Conservation (phyloP, 768 basidiomycete species). For the Naganishia vaughanmartiniae region DNA sequence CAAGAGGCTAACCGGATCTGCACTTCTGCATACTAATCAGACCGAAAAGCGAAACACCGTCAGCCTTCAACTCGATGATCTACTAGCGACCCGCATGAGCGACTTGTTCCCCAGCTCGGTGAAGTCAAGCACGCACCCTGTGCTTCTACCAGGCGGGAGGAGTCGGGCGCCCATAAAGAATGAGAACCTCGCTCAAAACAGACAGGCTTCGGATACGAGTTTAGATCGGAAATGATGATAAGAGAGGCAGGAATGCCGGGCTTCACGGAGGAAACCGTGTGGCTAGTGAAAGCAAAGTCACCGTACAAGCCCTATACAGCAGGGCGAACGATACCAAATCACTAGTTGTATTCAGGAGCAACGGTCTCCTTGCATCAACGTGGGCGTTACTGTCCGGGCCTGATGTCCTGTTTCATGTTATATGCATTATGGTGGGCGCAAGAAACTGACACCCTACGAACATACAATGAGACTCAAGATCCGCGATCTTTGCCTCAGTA, state of each 20-base stretch:
- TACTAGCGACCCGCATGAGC: conserved; percentile 16
- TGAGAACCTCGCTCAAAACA: neutral
- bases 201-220: neutral
- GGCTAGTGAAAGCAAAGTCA: no score
- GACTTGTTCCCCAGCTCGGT: neutral
- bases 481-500: conserved; percentile 1
- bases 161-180: neutral
- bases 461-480: neutral
- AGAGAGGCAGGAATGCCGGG: neutral
- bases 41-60: neutral
- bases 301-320: no score
- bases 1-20: neutral
- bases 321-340: no score
- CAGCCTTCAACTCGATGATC: neutral
- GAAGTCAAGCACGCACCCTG: neutral
- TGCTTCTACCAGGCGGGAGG: neutral
- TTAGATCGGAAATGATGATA: neutral
- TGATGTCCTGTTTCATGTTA: no score
- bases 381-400: no score
- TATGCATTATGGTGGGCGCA: no score
- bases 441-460: neutral
- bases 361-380: no score
- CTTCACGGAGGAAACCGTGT: no score
- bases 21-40: no score
- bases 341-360: no score